Evolutionary conservation across 345 rosid genomes (phyloP).

Genomic region (Ceriops tagal): DNA sequence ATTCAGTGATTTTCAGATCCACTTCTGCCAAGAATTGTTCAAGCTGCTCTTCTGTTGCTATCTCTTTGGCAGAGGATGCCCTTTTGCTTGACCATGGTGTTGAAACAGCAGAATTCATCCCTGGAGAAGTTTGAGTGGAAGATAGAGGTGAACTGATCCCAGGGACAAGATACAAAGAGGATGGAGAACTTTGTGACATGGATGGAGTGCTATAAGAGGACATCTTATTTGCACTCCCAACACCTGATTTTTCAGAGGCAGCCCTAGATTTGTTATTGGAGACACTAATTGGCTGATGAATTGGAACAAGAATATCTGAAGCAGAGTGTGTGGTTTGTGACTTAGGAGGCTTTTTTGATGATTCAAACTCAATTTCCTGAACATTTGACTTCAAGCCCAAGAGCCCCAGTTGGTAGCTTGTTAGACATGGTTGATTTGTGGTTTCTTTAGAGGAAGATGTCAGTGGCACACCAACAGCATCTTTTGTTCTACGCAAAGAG

Average conservation of each 20-base stretch:
- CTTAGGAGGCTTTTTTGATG: constrained; percentile 62
- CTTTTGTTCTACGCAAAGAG: constrained; percentile 39
- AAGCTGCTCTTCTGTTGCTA: constrained; percentile 81
- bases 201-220: constrained; percentile 52
- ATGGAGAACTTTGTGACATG: constrained; percentile 56
- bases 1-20: constrained; percentile 68
- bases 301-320: constrained; percentile 71
- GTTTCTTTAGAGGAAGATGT: constrained; percentile 40
- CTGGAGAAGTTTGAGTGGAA: constrained; percentile 61
- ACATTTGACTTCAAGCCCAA: constrained; percentile 67
- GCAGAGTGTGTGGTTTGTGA: constrained; percentile 45
- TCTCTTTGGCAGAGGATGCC: constrained; percentile 50
- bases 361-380: constrained; percentile 42
- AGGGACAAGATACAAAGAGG: constrained; percentile 70
- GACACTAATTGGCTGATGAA: constrained; percentile 56
- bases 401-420: constrained; percentile 67
- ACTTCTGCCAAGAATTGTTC: constrained; percentile 79
- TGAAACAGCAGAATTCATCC: constrained; percentile 50
- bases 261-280: constrained; percentile 50
- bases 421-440: constrained; percentile 50
- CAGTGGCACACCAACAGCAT: constrained; percentile 22
- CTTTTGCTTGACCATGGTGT: constrained; percentile 81
- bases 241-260: constrained; percentile 47
- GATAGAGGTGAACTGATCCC: constrained; percentile 47
- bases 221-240: constrained; percentile 46